Evolutionary conservation across 2,329 filamentous ascomycete genomes (phyloP).

Genomic region (Tolypocladium ovalisporum): DNA sequence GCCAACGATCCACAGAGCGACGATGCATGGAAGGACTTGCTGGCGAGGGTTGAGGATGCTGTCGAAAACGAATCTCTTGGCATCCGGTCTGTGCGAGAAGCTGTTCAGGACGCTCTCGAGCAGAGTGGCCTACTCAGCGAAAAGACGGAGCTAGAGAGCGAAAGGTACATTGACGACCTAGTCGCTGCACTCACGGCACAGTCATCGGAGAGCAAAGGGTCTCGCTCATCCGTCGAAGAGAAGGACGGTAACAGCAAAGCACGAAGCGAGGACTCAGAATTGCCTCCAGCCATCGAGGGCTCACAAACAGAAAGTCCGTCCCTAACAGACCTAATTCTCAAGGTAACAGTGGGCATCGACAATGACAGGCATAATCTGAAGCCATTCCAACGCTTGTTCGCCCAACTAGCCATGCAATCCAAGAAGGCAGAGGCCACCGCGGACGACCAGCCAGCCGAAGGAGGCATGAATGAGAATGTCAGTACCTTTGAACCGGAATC

Average conservation of each 20-base stretch:
- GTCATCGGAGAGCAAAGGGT: constrained; percentile 14
- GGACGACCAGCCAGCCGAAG: background rate
- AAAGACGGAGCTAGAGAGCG: constrained; percentile 32
- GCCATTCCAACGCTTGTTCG: constrained; percentile 40
- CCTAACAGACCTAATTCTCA: constrained; percentile 40
- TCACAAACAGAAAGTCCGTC: constrained; percentile 9
- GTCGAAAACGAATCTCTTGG: constrained; percentile 47
- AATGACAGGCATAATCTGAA: constrained; percentile 28
- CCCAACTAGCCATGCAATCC: constrained; percentile 32
- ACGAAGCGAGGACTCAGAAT: background rate
- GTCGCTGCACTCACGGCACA: constrained; percentile 34
- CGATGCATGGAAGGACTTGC: constrained; percentile 42
- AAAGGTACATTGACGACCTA: constrained; percentile 37
- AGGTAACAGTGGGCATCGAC: constrained; percentile 35
- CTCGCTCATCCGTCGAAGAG: constrained; percentile 5
- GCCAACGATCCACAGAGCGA: constrained; percentile 17
- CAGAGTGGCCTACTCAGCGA: constrained; percentile 40
- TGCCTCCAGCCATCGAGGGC: background rate
- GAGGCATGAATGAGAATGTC: background rate
- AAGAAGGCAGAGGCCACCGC: constrained; percentile 6
- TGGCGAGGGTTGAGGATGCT: constrained; percentile 41
- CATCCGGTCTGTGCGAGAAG: constrained; percentile 38
- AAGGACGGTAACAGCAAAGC: constrained; percentile 5
- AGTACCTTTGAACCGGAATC: background rate
- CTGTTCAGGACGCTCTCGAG: constrained; percentile 42